phyloP scores from a whole-genome alignment of 192 early-diverging fungal species.

The Pilobolus umbonatus region DNA sequence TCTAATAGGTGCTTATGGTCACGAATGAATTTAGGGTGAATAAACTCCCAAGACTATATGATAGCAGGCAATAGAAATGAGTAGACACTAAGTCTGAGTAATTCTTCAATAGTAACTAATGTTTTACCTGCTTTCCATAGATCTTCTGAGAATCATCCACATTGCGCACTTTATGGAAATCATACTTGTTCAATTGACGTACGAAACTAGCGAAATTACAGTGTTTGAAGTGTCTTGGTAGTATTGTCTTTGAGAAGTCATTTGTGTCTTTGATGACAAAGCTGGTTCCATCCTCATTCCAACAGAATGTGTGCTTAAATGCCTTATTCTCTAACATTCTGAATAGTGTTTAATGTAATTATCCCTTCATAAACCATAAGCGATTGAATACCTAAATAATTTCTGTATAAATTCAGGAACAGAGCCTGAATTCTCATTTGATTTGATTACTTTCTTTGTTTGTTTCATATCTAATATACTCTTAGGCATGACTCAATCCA shows the following conservation, averaged over 20 bases:
- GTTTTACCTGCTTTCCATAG: slow-evolving; percentile 52
- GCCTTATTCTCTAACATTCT: slow-evolving; percentile 69
- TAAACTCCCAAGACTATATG: slow-evolving; percentile 58
- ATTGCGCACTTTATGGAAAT: slow-evolving; percentile 70
- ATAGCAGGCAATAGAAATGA: background rate
- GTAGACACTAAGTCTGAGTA: background rate
- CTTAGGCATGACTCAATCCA: background rate
- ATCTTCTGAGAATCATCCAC: slow-evolving; percentile 38
- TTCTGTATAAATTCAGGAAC: slow-evolving; percentile 29
- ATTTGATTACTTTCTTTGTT: background rate
- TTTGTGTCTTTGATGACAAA: slow-evolving; percentile 71
- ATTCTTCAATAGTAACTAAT: background rate
- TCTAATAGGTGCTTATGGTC: slow-evolving; percentile 52
- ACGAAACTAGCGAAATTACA: slow-evolving; percentile 67
- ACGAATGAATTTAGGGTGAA: slow-evolving; percentile 61
- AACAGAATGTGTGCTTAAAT: slow-evolving; percentile 50
- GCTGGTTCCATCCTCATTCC: slow-evolving; percentile 58
- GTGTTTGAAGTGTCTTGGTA: slow-evolving; percentile 71
- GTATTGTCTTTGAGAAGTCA: slow-evolving; percentile 60
- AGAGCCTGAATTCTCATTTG: slow-evolving; percentile 8
- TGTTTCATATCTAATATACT: slow-evolving; percentile 2
- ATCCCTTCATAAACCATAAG: background rate
- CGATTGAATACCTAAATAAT: slow-evolving; percentile 16
- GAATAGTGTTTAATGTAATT: background rate
- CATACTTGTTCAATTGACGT: slow-evolving; percentile 77